These are phyloP conservation scores for Epichloe gansuensis DNA, from an alignment of 2,329 filamentous ascomycete genomes.

Conservation along the genomic window DNA sequence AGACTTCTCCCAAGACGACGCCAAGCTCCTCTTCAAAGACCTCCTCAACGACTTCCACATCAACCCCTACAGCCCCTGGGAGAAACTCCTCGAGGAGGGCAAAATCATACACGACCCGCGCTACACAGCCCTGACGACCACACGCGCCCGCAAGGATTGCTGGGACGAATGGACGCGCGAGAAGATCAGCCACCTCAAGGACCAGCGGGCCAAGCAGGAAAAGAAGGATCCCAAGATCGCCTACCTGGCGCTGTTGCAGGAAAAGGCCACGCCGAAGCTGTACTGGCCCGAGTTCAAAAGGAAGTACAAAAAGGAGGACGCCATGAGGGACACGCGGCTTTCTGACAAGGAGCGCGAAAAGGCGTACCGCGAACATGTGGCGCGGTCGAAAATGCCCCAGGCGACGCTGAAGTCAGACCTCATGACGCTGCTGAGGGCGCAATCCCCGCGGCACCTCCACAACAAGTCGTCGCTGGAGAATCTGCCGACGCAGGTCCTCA, in stretches of 20 bases:
- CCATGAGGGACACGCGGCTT: slow-evolving; percentile 64
- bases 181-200: slow-evolving; percentile 60
- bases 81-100: slow-evolving; percentile 74
- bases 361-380: slow-evolving; percentile 63
- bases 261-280: slow-evolving; percentile 75
- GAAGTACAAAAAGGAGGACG: slow-evolving; percentile 71
- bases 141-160: slow-evolving; percentile 66
- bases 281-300: slow-evolving; percentile 97
- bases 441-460: slow-evolving; percentile 48
- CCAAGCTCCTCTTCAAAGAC: slow-evolving; percentile 68
- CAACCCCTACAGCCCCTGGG: slow-evolving; percentile 85
- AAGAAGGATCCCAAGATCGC: slow-evolving; percentile 74
- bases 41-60: slow-evolving; percentile 71
- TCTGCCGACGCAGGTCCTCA: slow-evolving; percentile 50
- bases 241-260: slow-evolving; percentile 71
- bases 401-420: slow-evolving; percentile 59
- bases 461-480: slow-evolving; percentile 42
- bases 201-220: slow-evolving; percentile 60
- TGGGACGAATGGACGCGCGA: slow-evolving; percentile 78
- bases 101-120: slow-evolving; percentile 73
- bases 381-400: slow-evolving; percentile 52
- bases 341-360: slow-evolving; percentile 70
- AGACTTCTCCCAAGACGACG: slow-evolving; percentile 62
- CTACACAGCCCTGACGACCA: slow-evolving; percentile 74
- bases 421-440: slow-evolving; percentile 47